These are phyloP conservation scores for Triangularia setosa DNA, from an alignment of 2,329 filamentous ascomycete genomes.

Conservation along the genomic window DNA sequence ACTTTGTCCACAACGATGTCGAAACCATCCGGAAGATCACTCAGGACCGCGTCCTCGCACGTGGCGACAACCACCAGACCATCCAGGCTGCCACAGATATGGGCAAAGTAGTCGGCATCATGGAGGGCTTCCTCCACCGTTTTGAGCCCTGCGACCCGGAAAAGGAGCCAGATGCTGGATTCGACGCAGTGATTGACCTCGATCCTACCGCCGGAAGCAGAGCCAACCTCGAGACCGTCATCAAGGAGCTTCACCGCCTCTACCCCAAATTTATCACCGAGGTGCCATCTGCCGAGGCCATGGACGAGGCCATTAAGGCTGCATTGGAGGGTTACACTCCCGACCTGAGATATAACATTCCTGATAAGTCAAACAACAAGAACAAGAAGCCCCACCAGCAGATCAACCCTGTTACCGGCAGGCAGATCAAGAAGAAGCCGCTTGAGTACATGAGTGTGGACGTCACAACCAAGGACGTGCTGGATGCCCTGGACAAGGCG, in stretches of 20 bases:
- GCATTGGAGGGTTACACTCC: constrained; percentile 77
- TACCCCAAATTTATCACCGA: constrained; percentile 74
- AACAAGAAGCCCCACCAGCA: constrained; percentile 36
- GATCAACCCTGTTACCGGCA: constrained; percentile 27
- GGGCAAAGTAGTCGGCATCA: constrained; percentile 78
- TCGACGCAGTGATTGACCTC: constrained; percentile 81
- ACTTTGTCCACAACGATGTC: constrained; percentile 81
- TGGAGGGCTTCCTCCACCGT: constrained; percentile 87
- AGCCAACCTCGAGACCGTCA: constrained; percentile 76
- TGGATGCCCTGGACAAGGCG: constrained; percentile 60
- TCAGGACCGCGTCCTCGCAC: constrained; percentile 70
- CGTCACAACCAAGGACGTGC: constrained; percentile 41
- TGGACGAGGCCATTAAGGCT: constrained; percentile 73
- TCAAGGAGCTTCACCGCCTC: constrained; percentile 65
- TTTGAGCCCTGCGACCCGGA: constrained; percentile 74
- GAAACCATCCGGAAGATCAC: constrained; percentile 71
- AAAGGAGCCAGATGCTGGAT: constrained; percentile 69
- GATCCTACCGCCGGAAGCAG: constrained; percentile 75
- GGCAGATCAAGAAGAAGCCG: constrained; percentile 38
- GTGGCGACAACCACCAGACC: constrained; percentile 96
- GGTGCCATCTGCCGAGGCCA: constrained; percentile 66
- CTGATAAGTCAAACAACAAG: constrained; percentile 49
- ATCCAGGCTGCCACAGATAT: constrained; percentile 78
- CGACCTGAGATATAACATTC: constrained; percentile 70
- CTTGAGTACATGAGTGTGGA: constrained; percentile 57